Base-by-base conservation (phyloP, 148 eudicot species). In the Nepenthes mirabilis region DNA sequence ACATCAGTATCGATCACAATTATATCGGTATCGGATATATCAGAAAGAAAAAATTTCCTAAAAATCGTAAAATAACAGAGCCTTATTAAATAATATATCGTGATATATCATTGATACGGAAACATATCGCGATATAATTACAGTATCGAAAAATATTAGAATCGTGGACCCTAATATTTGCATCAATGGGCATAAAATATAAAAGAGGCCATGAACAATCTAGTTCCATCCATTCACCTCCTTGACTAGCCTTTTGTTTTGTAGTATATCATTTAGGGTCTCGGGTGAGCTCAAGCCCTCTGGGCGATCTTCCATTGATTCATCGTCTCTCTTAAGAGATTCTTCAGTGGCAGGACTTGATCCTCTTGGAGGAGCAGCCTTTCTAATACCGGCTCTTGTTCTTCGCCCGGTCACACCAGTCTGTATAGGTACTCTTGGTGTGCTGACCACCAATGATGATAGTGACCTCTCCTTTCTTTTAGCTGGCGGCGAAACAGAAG, bases 391-490 rank as follows among this genome's bases (percentile, higher is more conserved):
- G 63, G 80, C 81, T 75, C 89, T 82, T 57, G 88, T 83, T 64
- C 94, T 82, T 77, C 81, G 80, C 65, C 98, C 96, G 47, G 96
- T 85, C 64, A 77, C 69, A 58, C 86, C 79, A 72, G 79, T 75
- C 67, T 91, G 88, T 52, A 75, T 49, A 43, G 90, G 68, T 13
- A 88, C 86, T 72, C 87, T 76, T 2, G 98, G 98, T 49, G 98
- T 76, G 74, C 62, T 76, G 55, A 88, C 90, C 68, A 83, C 98
- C 72, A 91, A 73, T 14, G 94, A 83, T 3, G 98, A 91, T 54
- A 91, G 82, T 35, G 98, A 91, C 57, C 96, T 86, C 75, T 91
- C 98, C 82, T 91, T 91, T 63, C 96, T 85, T 77, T 81, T 91
- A 55, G 75, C 76, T 23, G 96, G 96, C 1, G 75, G 75, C 7